Percentiles rank a stretch among this genome's conserved stretches.
These are phyloP conservation scores for Fusarium nanum DNA, from an alignment of 2,329 filamentous ascomycete genomes.

Conservation along the genomic window DNA sequence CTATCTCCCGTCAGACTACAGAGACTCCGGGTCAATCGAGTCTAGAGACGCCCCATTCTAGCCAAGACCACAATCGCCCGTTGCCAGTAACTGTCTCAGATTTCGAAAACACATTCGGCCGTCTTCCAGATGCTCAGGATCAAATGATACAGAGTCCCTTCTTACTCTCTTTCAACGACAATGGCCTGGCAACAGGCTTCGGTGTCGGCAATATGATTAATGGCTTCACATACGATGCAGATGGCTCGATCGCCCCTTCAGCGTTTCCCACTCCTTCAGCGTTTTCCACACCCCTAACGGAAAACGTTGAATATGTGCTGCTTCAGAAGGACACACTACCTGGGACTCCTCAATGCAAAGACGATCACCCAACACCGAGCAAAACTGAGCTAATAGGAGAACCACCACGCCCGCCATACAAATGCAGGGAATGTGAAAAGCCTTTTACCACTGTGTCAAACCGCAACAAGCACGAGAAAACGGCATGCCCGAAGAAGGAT, in stretches of 20 bases:
- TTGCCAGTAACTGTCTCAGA: background rate
- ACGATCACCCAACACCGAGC: background rate
- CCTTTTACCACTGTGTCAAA: slow-evolving; percentile 49
- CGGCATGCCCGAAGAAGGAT: slow-evolving; percentile 44
- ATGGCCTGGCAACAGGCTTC: background rate
- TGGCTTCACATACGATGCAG: background rate
- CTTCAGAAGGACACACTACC: background rate
- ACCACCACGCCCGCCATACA: slow-evolving; percentile 18
- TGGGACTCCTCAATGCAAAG: background rate
- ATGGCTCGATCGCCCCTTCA: background rate
- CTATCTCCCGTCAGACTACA: background rate
- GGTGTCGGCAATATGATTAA: background rate
- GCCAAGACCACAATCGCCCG: background rate
- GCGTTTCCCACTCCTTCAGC: background rate
- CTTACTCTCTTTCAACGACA: background rate
- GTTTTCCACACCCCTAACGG: background rate
- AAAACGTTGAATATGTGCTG: background rate
- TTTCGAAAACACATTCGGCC: background rate
- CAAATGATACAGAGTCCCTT: background rate
- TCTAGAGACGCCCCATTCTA: background rate
- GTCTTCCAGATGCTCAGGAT: background rate
- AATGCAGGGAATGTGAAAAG: slow-evolving; percentile 45
- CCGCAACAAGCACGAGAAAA: slow-evolving; percentile 49
- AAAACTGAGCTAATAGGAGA: slow-evolving; percentile 13
- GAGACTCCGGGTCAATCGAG: background rate